A percentile compares a stretch with the other conserved stretches of the same genome.
These are phyloP conservation scores for Ophiostoma piceae DNA, from an alignment of 2,329 filamentous ascomycete species.

Conservation along the genomic window DNA sequence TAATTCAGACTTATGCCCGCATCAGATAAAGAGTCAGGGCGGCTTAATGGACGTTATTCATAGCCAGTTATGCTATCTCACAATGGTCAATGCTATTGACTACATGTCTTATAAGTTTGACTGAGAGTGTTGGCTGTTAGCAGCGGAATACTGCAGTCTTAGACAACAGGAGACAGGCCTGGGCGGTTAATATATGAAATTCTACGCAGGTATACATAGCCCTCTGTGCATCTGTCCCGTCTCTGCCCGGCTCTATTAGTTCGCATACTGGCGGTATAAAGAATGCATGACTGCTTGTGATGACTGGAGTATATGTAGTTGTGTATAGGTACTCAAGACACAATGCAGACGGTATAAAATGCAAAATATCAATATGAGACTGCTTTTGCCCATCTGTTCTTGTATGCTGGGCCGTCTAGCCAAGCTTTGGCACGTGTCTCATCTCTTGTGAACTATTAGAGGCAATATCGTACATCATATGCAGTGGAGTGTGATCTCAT, in stretches of 20 bases:
- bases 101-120: neutral
- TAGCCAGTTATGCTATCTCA: neutral
- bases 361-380: neutral
- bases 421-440: conserved; percentile 5
- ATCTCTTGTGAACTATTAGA: neutral
- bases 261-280: neutral
- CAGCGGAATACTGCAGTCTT: neutral
- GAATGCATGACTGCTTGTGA: neutral
- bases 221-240: neutral
- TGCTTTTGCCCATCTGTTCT: neutral
- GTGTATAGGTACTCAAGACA: too few relatives aligned
- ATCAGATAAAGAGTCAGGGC: neutral
- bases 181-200: neutral
- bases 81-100: neutral
- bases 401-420: neutral
- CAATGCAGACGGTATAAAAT: neutral
- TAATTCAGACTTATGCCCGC: neutral
- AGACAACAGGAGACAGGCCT: neutral
- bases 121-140: neutral
- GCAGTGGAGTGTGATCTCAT: neutral
- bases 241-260: neutral
- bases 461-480: neutral
- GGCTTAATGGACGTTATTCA: neutral
- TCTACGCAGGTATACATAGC: neutral
- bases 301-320: too few relatives aligned